Conservation (phyloP, 805 yeast species). For the Maudiozyma pseudohumilis region DNA sequence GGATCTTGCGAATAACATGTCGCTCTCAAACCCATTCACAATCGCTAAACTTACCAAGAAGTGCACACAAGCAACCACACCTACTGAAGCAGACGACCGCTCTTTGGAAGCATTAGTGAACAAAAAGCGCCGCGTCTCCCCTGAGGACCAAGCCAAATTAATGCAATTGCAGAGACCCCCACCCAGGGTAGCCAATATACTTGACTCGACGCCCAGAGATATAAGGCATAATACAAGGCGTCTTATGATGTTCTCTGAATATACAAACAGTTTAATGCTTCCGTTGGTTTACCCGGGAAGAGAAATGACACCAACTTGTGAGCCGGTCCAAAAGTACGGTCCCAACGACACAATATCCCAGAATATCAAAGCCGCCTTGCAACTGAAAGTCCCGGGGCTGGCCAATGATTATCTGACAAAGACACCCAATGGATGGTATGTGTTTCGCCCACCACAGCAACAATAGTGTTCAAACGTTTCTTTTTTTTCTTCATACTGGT, state of each 20-base stretch:
- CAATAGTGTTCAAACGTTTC: too few species aligned
- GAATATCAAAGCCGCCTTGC: too few species aligned
- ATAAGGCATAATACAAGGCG: neutral
- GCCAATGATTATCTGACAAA: too few species aligned
- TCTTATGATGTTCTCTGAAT: conserved; percentile 8
- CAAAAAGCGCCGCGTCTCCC: conserved; percentile 1
- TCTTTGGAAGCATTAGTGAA: neutral
- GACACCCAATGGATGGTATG: too few species aligned
- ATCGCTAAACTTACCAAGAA: conserved; percentile 8
- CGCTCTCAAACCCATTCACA: conserved; percentile 19
- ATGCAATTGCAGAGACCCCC: neutral
- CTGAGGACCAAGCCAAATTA: neutral
- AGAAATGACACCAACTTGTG: neutral
- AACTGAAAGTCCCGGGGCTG: too few species aligned
- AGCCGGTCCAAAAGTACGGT: too few species aligned
- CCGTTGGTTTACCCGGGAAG: neutral
- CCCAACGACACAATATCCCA: too few species aligned
- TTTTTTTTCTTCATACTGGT: too few species aligned
- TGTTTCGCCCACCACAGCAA: too few species aligned
- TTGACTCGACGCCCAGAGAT: too few species aligned
- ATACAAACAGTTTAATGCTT: conserved; percentile 10
- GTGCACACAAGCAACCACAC: neutral
- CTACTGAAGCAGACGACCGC: neutral
- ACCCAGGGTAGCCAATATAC: neutral
- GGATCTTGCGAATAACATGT: conserved; percentile 10